Evolutionary conservation across 2,329 filamentous ascomycete genomes (phyloP), one percentile per base, ranked within the genome.

Genomic region (Fusarium metavorans): DNA sequence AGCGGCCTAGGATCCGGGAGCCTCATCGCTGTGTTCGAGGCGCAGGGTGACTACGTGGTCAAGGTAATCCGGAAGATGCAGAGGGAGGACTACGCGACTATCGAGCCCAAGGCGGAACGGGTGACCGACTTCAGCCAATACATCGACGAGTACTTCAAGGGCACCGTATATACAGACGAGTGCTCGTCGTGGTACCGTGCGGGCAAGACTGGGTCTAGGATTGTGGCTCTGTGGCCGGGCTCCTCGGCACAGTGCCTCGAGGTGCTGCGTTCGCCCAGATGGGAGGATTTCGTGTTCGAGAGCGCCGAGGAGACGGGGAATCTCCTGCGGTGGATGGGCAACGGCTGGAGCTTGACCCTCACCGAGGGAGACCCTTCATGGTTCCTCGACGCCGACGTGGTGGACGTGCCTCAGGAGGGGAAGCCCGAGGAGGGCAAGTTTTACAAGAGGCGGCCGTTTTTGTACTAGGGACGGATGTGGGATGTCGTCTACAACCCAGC

Each of bases 1-100:
- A 83, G 82, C 32, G 83, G 82, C 48, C 84, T 88, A 67, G 87
- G 87, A 20, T 83, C 84, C 52, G 87, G 87, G 10, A 84, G 83
- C 35, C 80, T 88, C 62, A 85, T 83, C 50, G 82, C 81, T 64
- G 86, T 88, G 56, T 81, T 88, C 63, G 87, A 88, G 75, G 80
- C 82, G 80, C 85, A 85, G 73, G 85, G 82, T 5, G 75, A 79
- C 45, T 80, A 77, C 61, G 63, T 80, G 11, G 57, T 77, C 57
- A 77, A 72, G 58, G 60, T 67, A 37, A 71, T 76, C 41, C 71
- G 70, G 35, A 79, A 79, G 65, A 65, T 78, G 61, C 72, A 76
- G 45, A 75, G 72, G 11, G 75, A 79, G 43, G 71, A 77, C 35
- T 74, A 74, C 62, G 60, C 61, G 4, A 71, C 67, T 3, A 56